Base-by-base conservation (phyloP, 805 yeast genomes). In the Kuraishia capsulata region DNA sequence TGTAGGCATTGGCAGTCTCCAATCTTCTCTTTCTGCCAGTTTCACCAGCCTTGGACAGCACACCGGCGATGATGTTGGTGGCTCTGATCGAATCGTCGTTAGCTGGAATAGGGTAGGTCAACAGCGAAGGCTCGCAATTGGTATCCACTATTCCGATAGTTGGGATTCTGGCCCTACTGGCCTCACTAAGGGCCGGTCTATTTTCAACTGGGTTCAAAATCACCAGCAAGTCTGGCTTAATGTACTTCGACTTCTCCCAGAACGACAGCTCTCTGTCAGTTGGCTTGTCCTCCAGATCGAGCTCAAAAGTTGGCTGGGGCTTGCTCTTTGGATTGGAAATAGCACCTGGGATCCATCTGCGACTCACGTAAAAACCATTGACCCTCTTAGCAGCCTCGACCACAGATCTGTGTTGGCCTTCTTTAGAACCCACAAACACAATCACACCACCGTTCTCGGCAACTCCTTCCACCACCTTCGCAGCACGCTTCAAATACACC, bases 41-140 rank as follows among this genome's bases (percentile, higher is more conserved):
- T 56, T 82, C 79, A 21, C 92, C 97, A 13, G 97, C 89, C 53
- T 73, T 80, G 18, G 92, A 79, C 44, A 92, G 68, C 16, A 89
- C 79, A 42, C 97, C 97, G 39, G 78, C 64, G 48, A 92, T 72
- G 46, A 92, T 66, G 45, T 85, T 81, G 8, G 82, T 77, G 5
- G 95, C 74, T 58, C 98, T 75, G 42, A 77, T 64, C 5, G 95
- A 81, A 57, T 89, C 97, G 57, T 92, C 97, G 56, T 92, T 92
- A 45, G 95, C 95, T 14, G 97, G 97, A 47, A 92, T 84, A 37
- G 97, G 95, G 54, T 92, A 92, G 2, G 96, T 87, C 39, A 90
- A 84, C 48, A 82, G 64, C 13, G 84, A 74, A 6, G 97, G 95
- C 55, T 92, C 96, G 56, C 83, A 78, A 60, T 92, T 90, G 18